A percentile compares a stretch with the other conserved stretches of the same genome.
Evolutionary conservation across 192 early-diverging fungal species (phyloP).

Genomic region (Mortierella hygrophila): DNA sequence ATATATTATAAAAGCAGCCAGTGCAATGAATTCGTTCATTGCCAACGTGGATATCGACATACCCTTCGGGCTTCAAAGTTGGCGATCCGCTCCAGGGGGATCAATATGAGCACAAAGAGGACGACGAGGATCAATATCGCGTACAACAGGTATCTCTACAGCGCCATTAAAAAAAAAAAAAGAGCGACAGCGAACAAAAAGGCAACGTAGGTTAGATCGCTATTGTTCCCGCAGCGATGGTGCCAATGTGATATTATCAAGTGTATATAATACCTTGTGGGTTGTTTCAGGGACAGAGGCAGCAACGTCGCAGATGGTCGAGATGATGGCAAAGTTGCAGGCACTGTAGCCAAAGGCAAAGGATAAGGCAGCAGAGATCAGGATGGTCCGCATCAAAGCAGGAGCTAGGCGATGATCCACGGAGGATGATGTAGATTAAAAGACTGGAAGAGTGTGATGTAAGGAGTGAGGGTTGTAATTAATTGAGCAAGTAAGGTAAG

Average conservation of each 20-base stretch:
- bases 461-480: not conserved
- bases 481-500: too few relatives aligned
- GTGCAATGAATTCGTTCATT: not conserved
- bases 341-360: constrained; percentile 56
- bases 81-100: constrained; percentile 60
- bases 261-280: constrained; percentile 30
- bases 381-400: constrained; percentile 52
- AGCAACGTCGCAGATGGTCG: constrained; percentile 47
- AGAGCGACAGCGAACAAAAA: not conserved
- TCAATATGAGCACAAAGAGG: constrained; percentile 58
- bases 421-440: not conserved
- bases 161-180: not conserved
- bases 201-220: not conserved
- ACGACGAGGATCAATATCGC: constrained; percentile 52
- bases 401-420: not conserved
- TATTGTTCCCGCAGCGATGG: too few relatives aligned
- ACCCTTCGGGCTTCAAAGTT: constrained; percentile 62
- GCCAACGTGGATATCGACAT: not conserved
- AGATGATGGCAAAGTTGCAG: constrained; percentile 55
- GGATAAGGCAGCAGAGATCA: constrained; percentile 47
- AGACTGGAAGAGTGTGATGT: not conserved
- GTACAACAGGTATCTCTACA: constrained; percentile 58
- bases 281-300: constrained; percentile 51
- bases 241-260: not conserved
- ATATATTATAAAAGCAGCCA: not conserved